phyloP scores from a whole-genome alignment of 805 yeast genomes.

The Myxozyma mucilagina region DNA sequence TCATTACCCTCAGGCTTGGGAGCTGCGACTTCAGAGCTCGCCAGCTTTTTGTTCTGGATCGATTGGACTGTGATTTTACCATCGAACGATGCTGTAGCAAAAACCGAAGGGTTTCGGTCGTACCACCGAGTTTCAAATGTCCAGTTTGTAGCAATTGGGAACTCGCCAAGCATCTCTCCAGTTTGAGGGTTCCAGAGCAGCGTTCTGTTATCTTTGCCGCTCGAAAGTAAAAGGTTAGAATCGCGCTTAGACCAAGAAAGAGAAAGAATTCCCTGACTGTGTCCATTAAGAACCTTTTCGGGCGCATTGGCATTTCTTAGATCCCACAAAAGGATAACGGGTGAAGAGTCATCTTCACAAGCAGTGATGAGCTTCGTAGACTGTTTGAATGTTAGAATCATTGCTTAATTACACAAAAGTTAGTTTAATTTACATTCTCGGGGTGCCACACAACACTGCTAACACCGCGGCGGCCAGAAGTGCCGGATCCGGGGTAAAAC shows the following conservation, averaged over 20 bases:
- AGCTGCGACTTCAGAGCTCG: constrained; percentile 34
- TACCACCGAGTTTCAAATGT: constrained; percentile 86
- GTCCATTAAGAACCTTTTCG: constrained; percentile 71
- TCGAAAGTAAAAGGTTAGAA: constrained; percentile 72
- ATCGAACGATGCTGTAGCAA: constrained; percentile 64
- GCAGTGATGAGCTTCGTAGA: constrained; percentile 88
- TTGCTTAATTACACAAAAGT: neutral
- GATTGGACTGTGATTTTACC: constrained; percentile 57
- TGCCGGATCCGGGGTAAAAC: constrained; percentile 53
- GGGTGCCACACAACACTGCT: constrained; percentile 96
- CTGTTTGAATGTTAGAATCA: constrained; percentile 43
- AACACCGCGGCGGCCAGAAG: constrained; percentile 60
- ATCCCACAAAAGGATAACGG: constrained; percentile 89
- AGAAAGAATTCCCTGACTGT: constrained; percentile 82
- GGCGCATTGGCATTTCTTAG: constrained; percentile 93
- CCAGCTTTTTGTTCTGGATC: constrained; percentile 69
- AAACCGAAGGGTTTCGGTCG: constrained; percentile 81
- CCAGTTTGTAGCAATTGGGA: constrained; percentile 93
- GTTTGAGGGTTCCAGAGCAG: constrained; percentile 85
- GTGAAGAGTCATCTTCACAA: constrained; percentile 74
- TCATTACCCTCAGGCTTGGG: constrained; percentile 58
- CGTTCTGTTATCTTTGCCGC: constrained; percentile 89
- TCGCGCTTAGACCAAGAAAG: constrained; percentile 93
- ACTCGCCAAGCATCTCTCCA: constrained; percentile 75
- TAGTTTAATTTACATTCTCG: constrained; percentile 24